phyloP scores from a whole-genome alignment of 192 early-diverging fungal genomes.

The Coemansia sp. region DNA sequence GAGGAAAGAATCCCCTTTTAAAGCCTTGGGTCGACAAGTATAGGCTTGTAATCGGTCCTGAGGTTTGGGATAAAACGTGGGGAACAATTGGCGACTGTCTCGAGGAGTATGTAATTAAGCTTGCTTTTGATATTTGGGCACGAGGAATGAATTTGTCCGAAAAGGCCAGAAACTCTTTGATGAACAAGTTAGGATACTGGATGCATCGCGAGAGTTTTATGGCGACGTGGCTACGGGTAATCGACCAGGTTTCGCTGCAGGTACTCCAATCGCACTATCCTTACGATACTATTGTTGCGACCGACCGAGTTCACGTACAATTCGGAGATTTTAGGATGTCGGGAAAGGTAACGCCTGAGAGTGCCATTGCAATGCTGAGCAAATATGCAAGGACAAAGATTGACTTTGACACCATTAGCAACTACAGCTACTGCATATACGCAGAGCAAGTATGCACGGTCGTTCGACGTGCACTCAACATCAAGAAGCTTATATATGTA shows the following conservation, averaged over 20 bases:
- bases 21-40: conserved; percentile 27
- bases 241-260: conserved; percentile 21
- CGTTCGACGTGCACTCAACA: conserved; percentile 18
- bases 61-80: conserved; percentile 51
- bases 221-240: conserved; percentile 34
- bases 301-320: conserved; percentile 19
- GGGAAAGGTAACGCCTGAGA: conserved; percentile 9
- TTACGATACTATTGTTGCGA: conserved; percentile 10
- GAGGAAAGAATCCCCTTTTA: conserved; percentile 36
- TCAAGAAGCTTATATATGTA: conserved; percentile 21
- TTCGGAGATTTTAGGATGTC: conserved; percentile 31
- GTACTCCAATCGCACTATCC: conserved; percentile 35
- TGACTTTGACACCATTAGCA: conserved; percentile 17
- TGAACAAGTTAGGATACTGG: conserved; percentile 32
- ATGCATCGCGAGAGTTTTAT: conserved; percentile 34
- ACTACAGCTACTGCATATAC: conserved; percentile 26
- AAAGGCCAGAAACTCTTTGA: conserved; percentile 32
- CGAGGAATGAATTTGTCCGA: conserved; percentile 29
- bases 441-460: conserved; percentile 23
- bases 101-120: conserved; percentile 38
- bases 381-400: conserved; percentile 20
- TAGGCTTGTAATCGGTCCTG: conserved; percentile 22
- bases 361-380: conserved; percentile 15
- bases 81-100: conserved; percentile 47
- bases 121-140: conserved; percentile 44